Conservation (phyloP, 192 early-diverging fungal genomes). For the Phlyctochytrium planicorne region DNA sequence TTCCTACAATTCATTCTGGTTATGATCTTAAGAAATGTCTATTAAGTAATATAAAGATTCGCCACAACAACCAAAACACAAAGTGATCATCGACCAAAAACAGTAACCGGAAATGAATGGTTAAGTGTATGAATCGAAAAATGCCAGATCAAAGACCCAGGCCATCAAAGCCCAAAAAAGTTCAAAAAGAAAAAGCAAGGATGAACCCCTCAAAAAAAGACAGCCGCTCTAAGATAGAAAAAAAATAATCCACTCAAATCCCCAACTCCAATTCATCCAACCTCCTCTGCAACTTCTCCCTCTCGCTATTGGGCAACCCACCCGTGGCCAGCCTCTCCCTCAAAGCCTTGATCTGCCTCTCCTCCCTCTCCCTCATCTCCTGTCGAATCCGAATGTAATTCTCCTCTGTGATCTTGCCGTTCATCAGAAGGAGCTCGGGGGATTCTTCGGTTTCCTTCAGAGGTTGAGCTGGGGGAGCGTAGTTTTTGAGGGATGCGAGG, state of each 20-base stretch:
- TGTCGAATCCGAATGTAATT: slow-evolving; percentile 21
- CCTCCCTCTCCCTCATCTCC: slow-evolving; percentile 24
- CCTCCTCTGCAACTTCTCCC: slow-evolving; percentile 24
- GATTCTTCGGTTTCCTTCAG: slow-evolving; percentile 21
- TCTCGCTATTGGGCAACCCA: slow-evolving; percentile 7
- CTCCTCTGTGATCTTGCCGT: slow-evolving; percentile 24
- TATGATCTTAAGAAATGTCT: no score
- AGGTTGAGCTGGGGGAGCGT: neutral
- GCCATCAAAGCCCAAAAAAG: no score
- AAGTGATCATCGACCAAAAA: no score
- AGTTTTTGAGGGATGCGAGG: neutral
- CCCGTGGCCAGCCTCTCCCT: slow-evolving; percentile 11
- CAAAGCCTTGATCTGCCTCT: slow-evolving; percentile 25
- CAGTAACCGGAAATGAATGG: no score
- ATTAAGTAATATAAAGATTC: no score
- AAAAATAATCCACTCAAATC: slow-evolving; percentile 17
- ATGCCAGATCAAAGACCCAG: no score
- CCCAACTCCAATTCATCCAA: slow-evolving; percentile 38
- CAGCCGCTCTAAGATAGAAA: no score
- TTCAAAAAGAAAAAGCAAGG: no score
- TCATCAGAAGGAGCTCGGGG: slow-evolving; percentile 33
- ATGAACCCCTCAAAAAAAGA: no score
- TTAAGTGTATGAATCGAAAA: no score
- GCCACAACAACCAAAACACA: no score
- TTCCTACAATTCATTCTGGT: no score